phyloP scores from a whole-genome alignment of 345 rosid genomes.

The Syzygium oleosum region DNA sequence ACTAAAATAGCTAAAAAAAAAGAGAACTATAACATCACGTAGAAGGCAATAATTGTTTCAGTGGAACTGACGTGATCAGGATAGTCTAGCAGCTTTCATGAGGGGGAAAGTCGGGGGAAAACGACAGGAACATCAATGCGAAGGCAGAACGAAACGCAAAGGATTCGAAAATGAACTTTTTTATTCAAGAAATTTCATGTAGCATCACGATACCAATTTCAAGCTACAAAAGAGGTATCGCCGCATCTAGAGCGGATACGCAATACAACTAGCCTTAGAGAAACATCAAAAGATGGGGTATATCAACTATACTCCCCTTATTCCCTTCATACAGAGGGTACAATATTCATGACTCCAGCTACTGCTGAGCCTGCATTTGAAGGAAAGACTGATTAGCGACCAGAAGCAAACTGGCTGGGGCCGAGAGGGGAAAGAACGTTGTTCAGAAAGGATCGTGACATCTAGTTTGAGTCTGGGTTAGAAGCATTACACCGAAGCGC shows the following conservation, averaged over 20 bases:
- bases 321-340: background rate
- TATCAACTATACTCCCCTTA: background rate
- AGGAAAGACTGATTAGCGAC: background rate
- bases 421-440: background rate
- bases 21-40: too few species aligned
- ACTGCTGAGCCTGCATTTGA: constrained; percentile 6
- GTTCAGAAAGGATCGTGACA: background rate
- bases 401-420: background rate
- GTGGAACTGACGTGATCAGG: background rate
- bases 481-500: constrained; percentile 27
- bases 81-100: background rate
- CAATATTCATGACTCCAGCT: background rate
- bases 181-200: background rate
- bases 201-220: background rate
- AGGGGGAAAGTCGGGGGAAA: too few species aligned
- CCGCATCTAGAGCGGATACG: background rate
- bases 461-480: background rate
- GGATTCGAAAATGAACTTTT: background rate
- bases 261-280: background rate
- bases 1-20: too few species aligned
- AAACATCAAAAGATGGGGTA: background rate
- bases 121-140: background rate
- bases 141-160: too few species aligned
- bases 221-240: background rate
- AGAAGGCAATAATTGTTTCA: too few species aligned